phyloP scores from a whole-genome alignment of 257 asterid species.

The Solanum infundibuliforme region DNA sequence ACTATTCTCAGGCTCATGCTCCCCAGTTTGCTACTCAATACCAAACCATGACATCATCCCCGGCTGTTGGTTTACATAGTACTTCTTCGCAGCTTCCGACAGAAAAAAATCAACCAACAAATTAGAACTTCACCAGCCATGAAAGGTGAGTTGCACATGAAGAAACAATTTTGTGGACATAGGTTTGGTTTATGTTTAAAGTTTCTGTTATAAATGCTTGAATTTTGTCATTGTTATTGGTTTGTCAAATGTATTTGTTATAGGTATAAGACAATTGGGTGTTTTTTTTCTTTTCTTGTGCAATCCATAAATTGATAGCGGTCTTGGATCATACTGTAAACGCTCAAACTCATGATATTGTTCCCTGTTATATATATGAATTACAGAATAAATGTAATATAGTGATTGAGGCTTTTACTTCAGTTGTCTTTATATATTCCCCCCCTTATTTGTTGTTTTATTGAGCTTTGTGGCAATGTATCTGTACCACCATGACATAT shows the following conservation, averaged over 20 bases:
- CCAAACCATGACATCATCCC: conserved; percentile 52
- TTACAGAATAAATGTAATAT: not conserved
- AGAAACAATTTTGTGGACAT: conserved; percentile 71
- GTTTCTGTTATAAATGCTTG: conserved; percentile 25
- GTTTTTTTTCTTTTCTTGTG: conserved; percentile 6
- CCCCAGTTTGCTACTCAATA: conserved; percentile 69
- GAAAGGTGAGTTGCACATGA: conserved; percentile 46
- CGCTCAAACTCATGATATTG: conserved; percentile 3
- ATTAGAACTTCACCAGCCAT: conserved; percentile 30
- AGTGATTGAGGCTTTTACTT: not conserved
- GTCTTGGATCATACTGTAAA: conserved; percentile 6
- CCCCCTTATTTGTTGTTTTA: not conserved
- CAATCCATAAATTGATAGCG: not conserved
- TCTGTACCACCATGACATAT: not conserved
- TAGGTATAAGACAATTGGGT: conserved; percentile 3
- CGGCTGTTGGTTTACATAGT: conserved; percentile 31
- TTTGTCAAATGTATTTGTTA: conserved; percentile 53
- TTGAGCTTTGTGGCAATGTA: not conserved
- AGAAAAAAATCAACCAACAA: conserved; percentile 48
- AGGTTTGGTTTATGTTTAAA: conserved; percentile 31
- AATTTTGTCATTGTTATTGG: conserved; percentile 29
- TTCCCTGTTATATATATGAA: not conserved
- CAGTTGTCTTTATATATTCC: not conserved
- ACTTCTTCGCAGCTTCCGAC: conserved; percentile 43
- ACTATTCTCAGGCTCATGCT: conserved; percentile 55